phyloP scores from a whole-genome alignment of 345 rosid species.

The Melaleuca quinquenervia region DNA sequence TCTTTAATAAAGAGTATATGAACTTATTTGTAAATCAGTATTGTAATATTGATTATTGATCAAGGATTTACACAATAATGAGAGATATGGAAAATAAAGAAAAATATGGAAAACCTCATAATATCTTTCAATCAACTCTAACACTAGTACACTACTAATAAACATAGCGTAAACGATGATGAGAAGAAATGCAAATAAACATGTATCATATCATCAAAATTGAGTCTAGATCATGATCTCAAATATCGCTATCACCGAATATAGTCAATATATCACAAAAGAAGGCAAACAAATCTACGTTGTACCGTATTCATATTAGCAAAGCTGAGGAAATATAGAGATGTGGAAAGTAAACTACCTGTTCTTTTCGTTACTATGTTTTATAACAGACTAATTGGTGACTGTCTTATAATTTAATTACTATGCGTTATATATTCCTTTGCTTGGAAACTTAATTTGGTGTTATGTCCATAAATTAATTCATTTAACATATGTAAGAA shows the following conservation, averaged over 20 bases:
- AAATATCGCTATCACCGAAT: neutral
- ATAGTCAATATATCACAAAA: neutral
- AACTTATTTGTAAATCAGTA: too few species aligned
- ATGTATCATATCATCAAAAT: accelerated
- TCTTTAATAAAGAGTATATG: too few species aligned
- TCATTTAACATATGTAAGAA: neutral
- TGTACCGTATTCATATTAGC: neutral
- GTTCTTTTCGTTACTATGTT: neutral
- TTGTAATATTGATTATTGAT: too few species aligned
- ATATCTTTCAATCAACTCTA: neutral
- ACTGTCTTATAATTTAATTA: too few species aligned
- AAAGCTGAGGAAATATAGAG: neutral
- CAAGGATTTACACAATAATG: too few species aligned
- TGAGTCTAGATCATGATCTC: neutral
- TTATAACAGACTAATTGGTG: neutral
- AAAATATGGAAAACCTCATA: neutral
- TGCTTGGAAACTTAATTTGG: too few species aligned
- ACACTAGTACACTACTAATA: too few species aligned
- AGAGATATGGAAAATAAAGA: too few species aligned
- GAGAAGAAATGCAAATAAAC: neutral
- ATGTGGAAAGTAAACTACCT: neutral
- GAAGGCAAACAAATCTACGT: neutral
- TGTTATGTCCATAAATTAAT: too few species aligned
- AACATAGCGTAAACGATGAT: too few species aligned
- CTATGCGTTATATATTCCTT: too few species aligned